These are phyloP conservation scores for Baudoinia panamericana DNA, from an alignment of 495 filamentous ascomycete species.

Conservation along the genomic window DNA sequence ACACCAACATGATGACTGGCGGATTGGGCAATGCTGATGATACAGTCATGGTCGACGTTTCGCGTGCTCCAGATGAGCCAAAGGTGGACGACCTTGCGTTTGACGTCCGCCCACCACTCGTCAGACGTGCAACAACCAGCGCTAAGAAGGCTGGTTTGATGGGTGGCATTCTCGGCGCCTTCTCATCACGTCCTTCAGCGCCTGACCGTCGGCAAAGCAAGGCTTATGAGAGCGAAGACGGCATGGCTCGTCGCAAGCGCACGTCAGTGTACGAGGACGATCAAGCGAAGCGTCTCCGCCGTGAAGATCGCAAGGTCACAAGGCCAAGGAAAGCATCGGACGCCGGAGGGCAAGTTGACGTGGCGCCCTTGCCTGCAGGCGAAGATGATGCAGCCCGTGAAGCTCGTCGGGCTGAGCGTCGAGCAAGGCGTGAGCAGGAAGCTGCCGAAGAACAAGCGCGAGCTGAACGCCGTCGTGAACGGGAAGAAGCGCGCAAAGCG, in stretches of 20 bases:
- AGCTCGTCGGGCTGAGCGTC: slow-evolving; percentile 17
- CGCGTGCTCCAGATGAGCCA: slow-evolving; percentile 7
- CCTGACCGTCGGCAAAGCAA: slow-evolving; percentile 15
- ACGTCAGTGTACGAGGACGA: slow-evolving; percentile 18
- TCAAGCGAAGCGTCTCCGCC: slow-evolving; percentile 19
- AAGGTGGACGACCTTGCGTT: slow-evolving; percentile 16
- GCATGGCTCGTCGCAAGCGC: slow-evolving; percentile 17
- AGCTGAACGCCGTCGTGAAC: slow-evolving; percentile 11
- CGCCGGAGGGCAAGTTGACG: slow-evolving; percentile 15
- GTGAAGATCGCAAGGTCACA: slow-evolving; percentile 19
- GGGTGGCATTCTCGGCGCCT: slow-evolving; percentile 20
- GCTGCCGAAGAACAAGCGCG: slow-evolving; percentile 16
- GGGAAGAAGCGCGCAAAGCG: slow-evolving; percentile 24
- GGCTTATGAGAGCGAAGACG: slow-evolving; percentile 21
- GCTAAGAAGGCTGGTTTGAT: slow-evolving; percentile 21
- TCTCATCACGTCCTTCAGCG: slow-evolving; percentile 9
- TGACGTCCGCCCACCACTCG: slow-evolving; percentile 15
- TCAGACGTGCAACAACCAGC: slow-evolving; percentile 16
- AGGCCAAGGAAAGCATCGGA: slow-evolving; percentile 15
- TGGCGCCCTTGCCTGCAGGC: slow-evolving; percentile 10
- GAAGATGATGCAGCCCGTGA: slow-evolving; percentile 18
- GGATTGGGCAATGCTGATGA: slow-evolving; percentile 17
- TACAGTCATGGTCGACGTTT: slow-evolving; percentile 20
- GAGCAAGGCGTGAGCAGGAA: slow-evolving; percentile 14
- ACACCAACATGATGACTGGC: slow-evolving; percentile 21